Evolutionary conservation across 768 basidiomycete genomes (phyloP).

Genomic region (Trametes coccinea): DNA sequence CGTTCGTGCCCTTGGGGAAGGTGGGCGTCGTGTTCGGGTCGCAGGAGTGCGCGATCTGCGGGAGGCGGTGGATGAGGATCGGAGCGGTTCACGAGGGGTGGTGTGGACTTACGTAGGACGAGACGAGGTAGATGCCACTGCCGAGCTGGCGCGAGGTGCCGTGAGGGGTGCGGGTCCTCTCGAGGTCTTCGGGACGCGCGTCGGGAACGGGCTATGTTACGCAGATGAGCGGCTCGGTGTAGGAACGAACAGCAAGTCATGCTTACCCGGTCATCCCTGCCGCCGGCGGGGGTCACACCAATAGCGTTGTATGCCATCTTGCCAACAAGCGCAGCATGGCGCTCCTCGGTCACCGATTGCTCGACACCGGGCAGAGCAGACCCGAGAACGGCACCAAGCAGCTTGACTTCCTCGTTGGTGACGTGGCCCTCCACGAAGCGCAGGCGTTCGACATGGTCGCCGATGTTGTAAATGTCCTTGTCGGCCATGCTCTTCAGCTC

Average conservation of each 20-base stretch:
- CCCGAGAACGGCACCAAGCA: conserved; percentile 56
- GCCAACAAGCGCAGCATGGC: conserved; percentile 59
- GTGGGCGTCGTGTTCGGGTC: conserved; percentile 63
- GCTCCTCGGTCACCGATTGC: conserved; percentile 64
- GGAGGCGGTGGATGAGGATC: background rate
- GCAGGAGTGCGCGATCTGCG: conserved; percentile 71
- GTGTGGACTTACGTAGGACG: conserved; percentile 57
- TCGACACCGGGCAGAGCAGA: conserved; percentile 72
- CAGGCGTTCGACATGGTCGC: conserved; percentile 77
- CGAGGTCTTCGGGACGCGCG: conserved; percentile 66
- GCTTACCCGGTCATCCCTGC: conserved; percentile 69
- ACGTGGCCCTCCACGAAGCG: conserved; percentile 61
- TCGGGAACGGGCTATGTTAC: conserved; percentile 49
- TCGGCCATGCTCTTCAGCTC: conserved; percentile 39
- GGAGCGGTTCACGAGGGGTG: background rate
- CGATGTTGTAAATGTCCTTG: conserved; percentile 61
- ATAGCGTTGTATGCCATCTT: conserved; percentile 78
- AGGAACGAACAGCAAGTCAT: background rate
- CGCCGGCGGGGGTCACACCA: conserved; percentile 67
- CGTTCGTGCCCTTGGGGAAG: conserved; percentile 65
- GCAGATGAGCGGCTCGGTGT: background rate
- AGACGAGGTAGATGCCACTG: conserved; percentile 71
- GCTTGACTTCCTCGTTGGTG: conserved; percentile 47
- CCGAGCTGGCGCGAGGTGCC: conserved; percentile 79
- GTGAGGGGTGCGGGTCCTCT: conserved; percentile 73